Percentiles rank a stretch among this genome's conserved stretches.
Conservation (phyloP, 768 basidiomycete species). For the Kwoniella heveanensis region DNA sequence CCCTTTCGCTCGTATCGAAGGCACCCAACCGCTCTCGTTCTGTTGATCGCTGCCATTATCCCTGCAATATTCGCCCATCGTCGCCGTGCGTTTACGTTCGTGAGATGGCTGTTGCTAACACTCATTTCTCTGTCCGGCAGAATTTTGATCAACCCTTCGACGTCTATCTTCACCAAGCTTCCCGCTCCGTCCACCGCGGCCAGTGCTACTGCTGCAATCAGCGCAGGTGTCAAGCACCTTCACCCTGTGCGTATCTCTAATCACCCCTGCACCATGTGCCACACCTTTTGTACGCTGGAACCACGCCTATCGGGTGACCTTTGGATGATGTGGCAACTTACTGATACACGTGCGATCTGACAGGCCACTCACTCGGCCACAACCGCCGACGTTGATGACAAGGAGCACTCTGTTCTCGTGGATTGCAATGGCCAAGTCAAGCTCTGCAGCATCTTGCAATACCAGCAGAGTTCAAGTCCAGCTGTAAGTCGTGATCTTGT, state of each 20-base stretch:
- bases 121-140: slow-evolving; percentile 9
- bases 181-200: slow-evolving; percentile 48
- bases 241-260: slow-evolving; percentile 40
- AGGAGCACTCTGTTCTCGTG: slow-evolving; percentile 72
- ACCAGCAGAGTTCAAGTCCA: slow-evolving; percentile 68
- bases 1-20: background rate
- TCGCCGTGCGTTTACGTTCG: too few species aligned
- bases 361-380: slow-evolving; percentile 53
- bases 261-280: background rate
- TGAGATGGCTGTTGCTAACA: background rate
- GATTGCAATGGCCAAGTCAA: slow-evolving; percentile 85
- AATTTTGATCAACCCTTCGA: slow-evolving; percentile 46
- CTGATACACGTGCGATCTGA: too few species aligned
- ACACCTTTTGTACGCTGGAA: too few species aligned
- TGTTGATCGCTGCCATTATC: too few species aligned
- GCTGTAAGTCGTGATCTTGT: too few species aligned
- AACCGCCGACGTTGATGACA: slow-evolving; percentile 35
- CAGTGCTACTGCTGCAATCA: slow-evolving; percentile 46
- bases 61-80: too few species aligned
- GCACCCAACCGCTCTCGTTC: too few species aligned
- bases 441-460: slow-evolving; percentile 74
- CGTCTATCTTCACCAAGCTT: slow-evolving; percentile 50
- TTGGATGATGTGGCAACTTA: too few species aligned
- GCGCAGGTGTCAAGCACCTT: slow-evolving; percentile 44
- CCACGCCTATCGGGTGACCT: too few species aligned